Percentiles rank a stretch among this genome's conserved stretches.
Evolutionary conservation across 2,329 filamentous ascomycete genomes (phyloP).

Genomic region (Colletotrichum karsti): DNA sequence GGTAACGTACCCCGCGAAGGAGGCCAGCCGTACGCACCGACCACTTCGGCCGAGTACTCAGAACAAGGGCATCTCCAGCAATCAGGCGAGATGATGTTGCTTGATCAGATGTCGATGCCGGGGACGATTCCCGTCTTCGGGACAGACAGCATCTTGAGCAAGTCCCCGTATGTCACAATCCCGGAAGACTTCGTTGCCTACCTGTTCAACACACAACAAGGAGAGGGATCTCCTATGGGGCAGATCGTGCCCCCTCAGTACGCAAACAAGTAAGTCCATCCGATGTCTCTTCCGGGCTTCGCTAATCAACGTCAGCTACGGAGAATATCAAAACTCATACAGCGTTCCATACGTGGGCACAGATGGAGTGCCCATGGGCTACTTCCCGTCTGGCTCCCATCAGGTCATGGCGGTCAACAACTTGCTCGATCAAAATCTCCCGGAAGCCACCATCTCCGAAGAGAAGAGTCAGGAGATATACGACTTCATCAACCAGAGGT

Average conservation of each 20-base stretch:
- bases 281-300: not conserved
- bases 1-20: conserved; percentile 42
- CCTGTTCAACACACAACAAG: conserved; percentile 75
- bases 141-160: conserved; percentile 78
- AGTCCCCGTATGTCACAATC: conserved; percentile 85
- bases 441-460: conserved; percentile 84
- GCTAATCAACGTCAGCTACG: conserved; percentile 54
- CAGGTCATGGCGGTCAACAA: conserved; percentile 93
- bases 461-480: conserved; percentile 87
- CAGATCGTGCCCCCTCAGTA: conserved; percentile 58
- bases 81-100: conserved; percentile 63
- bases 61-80: conserved; percentile 53
- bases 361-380: conserved; percentile 58
- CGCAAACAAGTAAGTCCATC: conserved; percentile 27
- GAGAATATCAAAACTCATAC: conserved; percentile 60
- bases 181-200: conserved; percentile 89
- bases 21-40: conserved; percentile 46
- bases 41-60: conserved; percentile 52
- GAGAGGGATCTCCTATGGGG: conserved; percentile 60
- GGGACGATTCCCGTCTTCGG: conserved; percentile 89
- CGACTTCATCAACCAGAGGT: conserved; percentile 81
- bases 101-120: conserved; percentile 69
- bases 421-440: conserved; percentile 80
- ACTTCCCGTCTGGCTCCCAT: conserved; percentile 69
- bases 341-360: conserved; percentile 57